A percentile compares a stretch with the other conserved stretches of the same genome.
Evolutionary conservation across 1,284 basidiomycete species (phyloP).

Genomic region (Leccinum subatratum): DNA sequence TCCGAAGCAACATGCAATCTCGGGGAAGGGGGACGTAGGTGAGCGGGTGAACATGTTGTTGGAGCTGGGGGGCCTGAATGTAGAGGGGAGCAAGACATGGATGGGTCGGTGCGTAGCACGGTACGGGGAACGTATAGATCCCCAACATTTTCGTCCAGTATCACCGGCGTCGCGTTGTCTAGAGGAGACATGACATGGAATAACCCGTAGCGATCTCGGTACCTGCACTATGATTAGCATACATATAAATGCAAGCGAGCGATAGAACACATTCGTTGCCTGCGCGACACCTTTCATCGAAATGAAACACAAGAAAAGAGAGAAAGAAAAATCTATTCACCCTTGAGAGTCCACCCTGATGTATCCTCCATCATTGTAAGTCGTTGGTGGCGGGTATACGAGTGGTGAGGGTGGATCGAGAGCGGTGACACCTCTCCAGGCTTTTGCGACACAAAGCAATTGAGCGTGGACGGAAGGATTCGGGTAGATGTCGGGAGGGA

Average conservation of each 20-base stretch:
- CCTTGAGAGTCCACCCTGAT: constrained; percentile 28
- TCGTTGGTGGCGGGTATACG: constrained; percentile 21
- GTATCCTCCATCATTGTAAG: constrained; percentile 23
- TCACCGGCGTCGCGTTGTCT: constrained; percentile 29
- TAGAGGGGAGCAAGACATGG: constrained; percentile 11
- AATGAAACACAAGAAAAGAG: constrained; percentile 5
- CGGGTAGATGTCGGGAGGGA: constrained; percentile 37
- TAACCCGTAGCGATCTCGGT: constrained; percentile 31
- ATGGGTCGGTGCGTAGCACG: constrained; percentile 19
- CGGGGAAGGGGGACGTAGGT: constrained; percentile 31
- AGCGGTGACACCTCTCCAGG: constrained; percentile 69
- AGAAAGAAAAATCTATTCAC: constrained; percentile 22
- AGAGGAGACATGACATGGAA: constrained; percentile 34
- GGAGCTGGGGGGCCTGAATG: constrained; percentile 6
- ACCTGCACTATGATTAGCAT: constrained; percentile 27
- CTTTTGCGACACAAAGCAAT: constrained; percentile 54
- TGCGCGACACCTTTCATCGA: constrained; percentile 13
- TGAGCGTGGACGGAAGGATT: constrained; percentile 47
- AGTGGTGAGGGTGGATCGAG: constrained; percentile 36
- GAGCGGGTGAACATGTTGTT: constrained; percentile 22
- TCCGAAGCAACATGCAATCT: constrained; percentile 25
- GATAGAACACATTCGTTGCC: constrained; percentile 12
- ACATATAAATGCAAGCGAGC: constrained; percentile 14
- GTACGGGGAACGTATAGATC: constrained; percentile 24
- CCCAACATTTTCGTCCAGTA: constrained; percentile 24